These are phyloP conservation scores for Nannizziopsis barbatae DNA, from an alignment of 2,329 filamentous ascomycete genomes.

Conservation along the genomic window DNA sequence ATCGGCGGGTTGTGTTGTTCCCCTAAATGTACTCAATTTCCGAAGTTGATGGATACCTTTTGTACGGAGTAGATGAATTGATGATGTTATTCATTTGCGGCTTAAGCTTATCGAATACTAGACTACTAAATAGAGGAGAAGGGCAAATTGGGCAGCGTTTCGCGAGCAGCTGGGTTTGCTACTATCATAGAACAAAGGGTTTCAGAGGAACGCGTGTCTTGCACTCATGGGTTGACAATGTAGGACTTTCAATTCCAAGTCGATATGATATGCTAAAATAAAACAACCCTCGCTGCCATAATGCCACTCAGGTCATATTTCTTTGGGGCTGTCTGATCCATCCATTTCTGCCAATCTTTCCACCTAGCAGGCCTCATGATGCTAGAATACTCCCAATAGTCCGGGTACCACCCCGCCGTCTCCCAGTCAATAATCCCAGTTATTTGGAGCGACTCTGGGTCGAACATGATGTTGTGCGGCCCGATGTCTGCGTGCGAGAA, in stretches of 20 bases:
- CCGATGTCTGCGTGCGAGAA: conserved; percentile 29
- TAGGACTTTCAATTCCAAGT: conserved; percentile 5
- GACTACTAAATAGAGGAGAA: conserved; percentile 2
- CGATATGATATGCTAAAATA: conserved; percentile 24
- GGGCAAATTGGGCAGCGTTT: conserved; percentile 2
- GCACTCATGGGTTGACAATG: conserved; percentile 3
- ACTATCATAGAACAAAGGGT: background rate
- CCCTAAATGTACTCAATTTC: too few species aligned
- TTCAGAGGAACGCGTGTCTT: background rate
- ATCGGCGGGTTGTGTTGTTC: too few species aligned
- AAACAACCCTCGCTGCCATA: conserved; percentile 18
- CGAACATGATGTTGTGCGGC: conserved; percentile 26
- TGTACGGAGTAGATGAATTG: too few species aligned
- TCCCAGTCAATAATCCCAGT: conserved; percentile 35
- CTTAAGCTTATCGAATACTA: too few species aligned
- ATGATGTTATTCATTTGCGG: too few species aligned
- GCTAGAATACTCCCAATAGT: conserved; percentile 32
- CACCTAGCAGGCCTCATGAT: conserved; percentile 19
- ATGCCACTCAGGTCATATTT: conserved; percentile 22
- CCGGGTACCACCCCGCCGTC: conserved; percentile 31
- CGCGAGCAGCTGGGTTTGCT: conserved; percentile 4
- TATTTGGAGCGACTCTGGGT: conserved; percentile 12
- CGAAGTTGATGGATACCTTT: too few species aligned
- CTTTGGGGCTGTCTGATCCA: conserved; percentile 21
- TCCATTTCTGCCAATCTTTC: conserved; percentile 21